phyloP scores from a whole-genome alignment of 805 yeast genomes.

The Wickerhamomyces sydowiorum region DNA sequence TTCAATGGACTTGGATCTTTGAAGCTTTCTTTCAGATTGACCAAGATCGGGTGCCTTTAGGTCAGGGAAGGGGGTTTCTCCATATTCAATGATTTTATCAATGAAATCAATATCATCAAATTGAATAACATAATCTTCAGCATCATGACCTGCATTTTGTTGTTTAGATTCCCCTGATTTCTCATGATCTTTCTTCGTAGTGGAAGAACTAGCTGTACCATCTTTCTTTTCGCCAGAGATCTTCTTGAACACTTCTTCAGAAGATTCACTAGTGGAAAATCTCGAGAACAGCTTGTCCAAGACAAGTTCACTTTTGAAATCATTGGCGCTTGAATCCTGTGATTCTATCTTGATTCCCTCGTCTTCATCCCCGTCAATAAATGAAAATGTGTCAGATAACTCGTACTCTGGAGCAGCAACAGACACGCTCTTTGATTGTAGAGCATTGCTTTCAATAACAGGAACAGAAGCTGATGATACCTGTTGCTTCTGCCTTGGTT shows the following conservation, averaged over 20 bases:
- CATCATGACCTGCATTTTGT: no score
- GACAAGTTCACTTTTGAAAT: constrained; percentile 9
- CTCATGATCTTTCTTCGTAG: neutral
- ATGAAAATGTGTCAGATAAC: constrained; percentile 16
- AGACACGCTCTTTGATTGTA: no score
- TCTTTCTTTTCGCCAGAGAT: neutral
- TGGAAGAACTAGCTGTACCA: neutral
- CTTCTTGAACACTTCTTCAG: constrained; percentile 2
- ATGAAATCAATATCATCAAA: constrained; percentile 31
- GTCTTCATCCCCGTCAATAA: constrained; percentile 21
- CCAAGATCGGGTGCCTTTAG: constrained; percentile 24
- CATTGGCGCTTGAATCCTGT: constrained; percentile 2
- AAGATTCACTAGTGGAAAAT: constrained; percentile 1
- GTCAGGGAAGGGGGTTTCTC: constrained; percentile 35
- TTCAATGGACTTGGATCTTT: constrained; percentile 30
- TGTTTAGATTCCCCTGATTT: neutral
- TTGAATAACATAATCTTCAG: constrained; percentile 10
- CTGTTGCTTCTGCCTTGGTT: no score
- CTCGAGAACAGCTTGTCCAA: constrained; percentile 10
- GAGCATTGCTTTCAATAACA: no score
- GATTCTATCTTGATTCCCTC: constrained; percentile 9
- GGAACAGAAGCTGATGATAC: no score
- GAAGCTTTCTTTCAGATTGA: constrained; percentile 21
- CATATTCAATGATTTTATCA: constrained; percentile 32
- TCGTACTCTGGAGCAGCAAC: constrained; percentile 2